Evolutionary conservation across 495 filamentous ascomycete species (phyloP), one percentile per base, ranked within the genome.

Genomic region (Talaromyces wortmannii): DNA sequence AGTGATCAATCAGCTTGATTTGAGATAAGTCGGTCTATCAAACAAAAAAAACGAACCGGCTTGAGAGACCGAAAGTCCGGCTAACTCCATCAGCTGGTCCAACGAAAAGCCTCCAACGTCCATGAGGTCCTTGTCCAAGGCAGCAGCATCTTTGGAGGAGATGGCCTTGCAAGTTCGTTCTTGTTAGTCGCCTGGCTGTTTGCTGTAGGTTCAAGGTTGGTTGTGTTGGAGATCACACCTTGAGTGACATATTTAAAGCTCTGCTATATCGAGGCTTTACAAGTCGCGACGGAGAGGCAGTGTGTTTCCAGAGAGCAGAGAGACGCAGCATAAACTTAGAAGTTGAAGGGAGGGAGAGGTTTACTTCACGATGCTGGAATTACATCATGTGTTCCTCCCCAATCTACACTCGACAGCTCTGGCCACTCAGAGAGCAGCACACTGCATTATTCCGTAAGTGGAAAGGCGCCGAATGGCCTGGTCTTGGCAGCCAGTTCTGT

Each of bases 81-180:
- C 94, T 3, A 98, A 75, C 65, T 98, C 94, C 94, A 98, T 98
- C 51, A 98, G 75, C 67, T 98, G 94, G 69, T 97, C 94, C 43
- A 98, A 78, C 3, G 91, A 95, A 75, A 92, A 98, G 17, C 87
- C 94, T 4, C 95, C 92, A 16, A 83, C 77, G 67, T 83, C 88
- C 94, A 97, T 97, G 44, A 98, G 84, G 61, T 98, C 94, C 67
- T 87, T 83, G 68, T 98, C 94, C 4, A 98, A 82, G 33, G 88
- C 86, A 0, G 87, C 86, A 3, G 94, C 92, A 62, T 90, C 88
- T 69, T 92, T 91, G 31, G 91, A 88, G 0, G 86, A 87, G 54
- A 96, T 80, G 32, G 90, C 92, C 91, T 96, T 52, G 11, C 13
- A n/a, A 29, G 2, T 29, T 16, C 23, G 4, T 1, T 23, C 23